These are phyloP conservation scores for Solanum dulcamara DNA, from an alignment of 257 asterid species.

Conservation along the genomic window DNA sequence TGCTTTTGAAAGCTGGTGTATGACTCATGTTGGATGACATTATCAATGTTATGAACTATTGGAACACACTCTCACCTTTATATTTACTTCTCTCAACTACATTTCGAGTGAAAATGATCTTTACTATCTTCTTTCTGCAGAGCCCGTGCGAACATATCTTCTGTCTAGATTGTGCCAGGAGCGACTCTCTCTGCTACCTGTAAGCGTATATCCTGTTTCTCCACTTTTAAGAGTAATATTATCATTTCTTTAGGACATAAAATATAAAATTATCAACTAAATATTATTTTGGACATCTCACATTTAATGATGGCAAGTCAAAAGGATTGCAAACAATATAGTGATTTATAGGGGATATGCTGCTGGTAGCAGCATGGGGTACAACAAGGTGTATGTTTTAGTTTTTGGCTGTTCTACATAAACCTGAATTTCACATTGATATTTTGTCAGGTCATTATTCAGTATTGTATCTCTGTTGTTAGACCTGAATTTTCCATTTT, in stretches of 20 bases:
- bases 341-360: background rate
- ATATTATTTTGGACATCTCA: background rate
- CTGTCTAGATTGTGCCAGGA: slow-evolving; percentile 95
- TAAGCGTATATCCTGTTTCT: slow-evolving; percentile 27
- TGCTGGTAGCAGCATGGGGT: background rate
- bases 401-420: background rate
- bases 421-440: background rate
- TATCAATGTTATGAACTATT: background rate
- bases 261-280: background rate
- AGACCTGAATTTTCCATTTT: background rate
- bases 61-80: background rate
- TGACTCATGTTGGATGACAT: background rate
- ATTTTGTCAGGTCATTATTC: background rate
- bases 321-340: background rate
- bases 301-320: background rate
- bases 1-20: background rate
- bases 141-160: slow-evolving; percentile 94
- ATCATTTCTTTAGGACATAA: background rate
- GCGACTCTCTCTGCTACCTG: slow-evolving; percentile 91
- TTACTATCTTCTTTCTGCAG: slow-evolving; percentile 39
- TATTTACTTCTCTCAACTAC: background rate
- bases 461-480: background rate
- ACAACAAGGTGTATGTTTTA: background rate
- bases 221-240: background rate
- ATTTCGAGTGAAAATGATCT: background rate